Evolutionary conservation across 495 filamentous ascomycete genomes (phyloP), one percentile per base, ranked within the genome.

Genomic region (Penicillium desertorum): DNA sequence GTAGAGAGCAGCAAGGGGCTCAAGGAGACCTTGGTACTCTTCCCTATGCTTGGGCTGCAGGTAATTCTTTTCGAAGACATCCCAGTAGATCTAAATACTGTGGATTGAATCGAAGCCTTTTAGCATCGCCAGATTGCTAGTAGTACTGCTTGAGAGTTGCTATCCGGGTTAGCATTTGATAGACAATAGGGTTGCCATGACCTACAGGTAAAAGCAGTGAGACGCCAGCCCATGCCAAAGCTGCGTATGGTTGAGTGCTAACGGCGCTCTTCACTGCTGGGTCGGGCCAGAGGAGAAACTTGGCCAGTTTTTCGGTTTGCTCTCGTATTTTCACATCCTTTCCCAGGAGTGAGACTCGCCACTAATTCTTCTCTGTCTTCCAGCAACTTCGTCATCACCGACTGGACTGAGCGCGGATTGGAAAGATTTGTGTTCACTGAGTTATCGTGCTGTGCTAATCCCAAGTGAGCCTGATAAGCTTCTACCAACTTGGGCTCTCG

Each of bases 1-100:
- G 56, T 75, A 75, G 55, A 57, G 46, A 20, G 44, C 51, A 4
- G 23, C 36, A 19, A 57, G 32, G 11, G 32, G 36, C 3, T 51
- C 17, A 4, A 39, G 25, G 23, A 57, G 37, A 14, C 2, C 19
- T 39, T 43, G 19, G 19, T 51, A 34, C 19, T 48, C 29, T 4
- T 34, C 20, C 25, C 30, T 17, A 19, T 48, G 29, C 22, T 49
- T 3, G 3, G 36, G 9, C 9, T 39, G 8, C 3, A 57, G 17
- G 20, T 44, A 43, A 12, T 9, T 44, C 22, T 51, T n/a, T 8
- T 57, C 55, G 29, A 36, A 51, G 22, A 51, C 45, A 17, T 44
- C 4, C 55, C 46, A 57, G 37, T 51, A 51, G 11, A 57, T 9
- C 20, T 51, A 47, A 14, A 44, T 12, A 12, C 44, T 3, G 14